phyloP scores from a whole-genome alignment of 108 stramenopile species.

The Discostella pseudostelligera region DNA sequence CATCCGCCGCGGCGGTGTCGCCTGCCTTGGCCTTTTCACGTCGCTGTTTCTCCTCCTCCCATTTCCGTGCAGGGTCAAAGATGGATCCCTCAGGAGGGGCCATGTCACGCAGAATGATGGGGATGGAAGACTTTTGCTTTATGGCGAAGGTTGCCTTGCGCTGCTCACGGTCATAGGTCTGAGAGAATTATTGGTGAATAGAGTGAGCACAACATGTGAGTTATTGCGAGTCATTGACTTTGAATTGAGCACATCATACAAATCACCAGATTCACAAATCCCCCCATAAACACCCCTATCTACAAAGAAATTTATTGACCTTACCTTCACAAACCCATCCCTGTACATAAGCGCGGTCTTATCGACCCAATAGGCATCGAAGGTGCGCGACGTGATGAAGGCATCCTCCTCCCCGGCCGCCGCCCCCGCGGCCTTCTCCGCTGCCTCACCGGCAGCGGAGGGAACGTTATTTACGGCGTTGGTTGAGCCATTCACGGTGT shows the following conservation, averaged over 20 bases:
- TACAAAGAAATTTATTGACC: slow-evolving; percentile 17
- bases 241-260: too few relatives aligned
- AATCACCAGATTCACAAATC: neutral
- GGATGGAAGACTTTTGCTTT: slow-evolving; percentile 85
- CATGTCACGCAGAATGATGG: slow-evolving; percentile 91
- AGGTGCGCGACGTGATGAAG: slow-evolving; percentile 85
- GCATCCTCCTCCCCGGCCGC: slow-evolving; percentile 61
- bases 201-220: too few relatives aligned
- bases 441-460: slow-evolving; percentile 48
- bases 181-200: too few relatives aligned
- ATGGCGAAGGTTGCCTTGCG: slow-evolving; percentile 59
- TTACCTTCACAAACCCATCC: slow-evolving; percentile 85
- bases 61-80: slow-evolving; percentile 81
- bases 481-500: slow-evolving; percentile 26
- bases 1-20: slow-evolving; percentile 30
- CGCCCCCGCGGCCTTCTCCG: slow-evolving; percentile 37
- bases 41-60: slow-evolving; percentile 86
- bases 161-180: slow-evolving; percentile 80
- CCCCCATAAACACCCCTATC: neutral
- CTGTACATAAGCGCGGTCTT: slow-evolving; percentile 82
- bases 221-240: too few relatives aligned
- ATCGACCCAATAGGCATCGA: slow-evolving; percentile 88
- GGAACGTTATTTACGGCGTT: slow-evolving; percentile 36
- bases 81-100: slow-evolving; percentile 88
- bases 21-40: slow-evolving; percentile 49